A percentile compares a stretch with the other conserved stretches of the same genome.
phyloP scores from a whole-genome alignment of 345 rosid species.

The Hibiscus syriacus region DNA sequence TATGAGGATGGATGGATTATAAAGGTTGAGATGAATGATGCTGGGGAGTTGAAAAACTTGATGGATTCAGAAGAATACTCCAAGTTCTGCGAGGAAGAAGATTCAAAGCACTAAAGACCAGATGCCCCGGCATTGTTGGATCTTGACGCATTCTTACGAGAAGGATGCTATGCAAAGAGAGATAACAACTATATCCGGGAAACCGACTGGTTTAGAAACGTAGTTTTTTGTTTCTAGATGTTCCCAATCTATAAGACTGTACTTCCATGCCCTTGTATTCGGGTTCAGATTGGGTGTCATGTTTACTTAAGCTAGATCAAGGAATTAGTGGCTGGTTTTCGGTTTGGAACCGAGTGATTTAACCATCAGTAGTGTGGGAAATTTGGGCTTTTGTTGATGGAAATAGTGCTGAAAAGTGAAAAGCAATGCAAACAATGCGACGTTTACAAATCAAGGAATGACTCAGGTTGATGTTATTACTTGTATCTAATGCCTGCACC shows the following conservation, averaged over 20 bases:
- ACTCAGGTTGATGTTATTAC: not conserved
- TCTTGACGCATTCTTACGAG: not conserved
- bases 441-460: not conserved
- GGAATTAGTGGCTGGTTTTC: not conserved
- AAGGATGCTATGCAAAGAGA: not conserved
- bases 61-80: constrained; percentile 73
- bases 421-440: not conserved
- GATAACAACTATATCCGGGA: not conserved
- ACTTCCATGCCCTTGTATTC: not conserved
- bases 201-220: not conserved
- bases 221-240: constrained; percentile 7
- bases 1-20: constrained; percentile 83
- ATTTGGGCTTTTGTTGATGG: not conserved
- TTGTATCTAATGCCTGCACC: not conserved
- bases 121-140: constrained; percentile 2
- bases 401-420: not conserved
- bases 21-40: constrained; percentile 57
- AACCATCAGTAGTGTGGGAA: not conserved
- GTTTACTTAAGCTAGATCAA: not conserved
- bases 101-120: constrained; percentile 56
- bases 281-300: not conserved
- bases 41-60: constrained; percentile 53
- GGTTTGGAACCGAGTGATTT: constrained; percentile 2
- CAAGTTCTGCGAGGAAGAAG: constrained; percentile 95
- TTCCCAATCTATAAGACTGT: not conserved